phyloP scores from a whole-genome alignment of 1,284 basidiomycete genomes.

The Trichosporon faecale region DNA sequence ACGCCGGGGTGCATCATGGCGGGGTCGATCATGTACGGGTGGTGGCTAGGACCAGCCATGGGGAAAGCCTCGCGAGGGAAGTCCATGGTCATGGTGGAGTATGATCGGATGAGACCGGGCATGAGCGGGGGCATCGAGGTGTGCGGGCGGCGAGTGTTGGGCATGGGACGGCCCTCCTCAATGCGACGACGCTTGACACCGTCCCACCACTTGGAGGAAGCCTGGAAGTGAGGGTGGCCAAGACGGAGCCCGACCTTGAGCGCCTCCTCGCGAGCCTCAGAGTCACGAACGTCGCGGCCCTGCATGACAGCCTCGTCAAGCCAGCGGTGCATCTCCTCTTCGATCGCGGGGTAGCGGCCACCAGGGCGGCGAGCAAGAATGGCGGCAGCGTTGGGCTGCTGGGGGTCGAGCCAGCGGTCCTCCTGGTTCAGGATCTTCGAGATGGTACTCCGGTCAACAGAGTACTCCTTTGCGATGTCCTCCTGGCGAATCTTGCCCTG shows the following conservation, averaged over 20 bases:
- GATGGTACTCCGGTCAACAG: constrained; percentile 29
- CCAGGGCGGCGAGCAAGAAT: constrained; percentile 22
- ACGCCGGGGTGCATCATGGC: constrained; percentile 14
- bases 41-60: constrained; percentile 21
- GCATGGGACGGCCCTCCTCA: constrained; percentile 28
- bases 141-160: constrained; percentile 19
- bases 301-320: constrained; percentile 26
- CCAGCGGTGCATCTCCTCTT: constrained; percentile 30
- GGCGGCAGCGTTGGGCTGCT: constrained; percentile 18
- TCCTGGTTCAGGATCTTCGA: constrained; percentile 31
- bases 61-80: constrained; percentile 21
- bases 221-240: constrained; percentile 29
- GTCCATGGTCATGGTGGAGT: constrained; percentile 26
- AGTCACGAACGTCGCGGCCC: constrained; percentile 26
- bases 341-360: constrained; percentile 28
- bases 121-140: constrained; percentile 13
- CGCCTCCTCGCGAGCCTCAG: constrained; percentile 27
- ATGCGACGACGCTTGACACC: constrained; percentile 28
- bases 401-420: constrained; percentile 28
- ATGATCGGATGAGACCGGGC: constrained; percentile 21
- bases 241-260: constrained; percentile 24
- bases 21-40: constrained; percentile 14
- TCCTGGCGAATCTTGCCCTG: constrained; percentile 30
- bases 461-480: constrained; percentile 30
- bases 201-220: constrained; percentile 32